Evolutionary conservation across 306 rosid genomes (phyloP).

Genomic region (Cyclanthera cordifolia): DNA sequence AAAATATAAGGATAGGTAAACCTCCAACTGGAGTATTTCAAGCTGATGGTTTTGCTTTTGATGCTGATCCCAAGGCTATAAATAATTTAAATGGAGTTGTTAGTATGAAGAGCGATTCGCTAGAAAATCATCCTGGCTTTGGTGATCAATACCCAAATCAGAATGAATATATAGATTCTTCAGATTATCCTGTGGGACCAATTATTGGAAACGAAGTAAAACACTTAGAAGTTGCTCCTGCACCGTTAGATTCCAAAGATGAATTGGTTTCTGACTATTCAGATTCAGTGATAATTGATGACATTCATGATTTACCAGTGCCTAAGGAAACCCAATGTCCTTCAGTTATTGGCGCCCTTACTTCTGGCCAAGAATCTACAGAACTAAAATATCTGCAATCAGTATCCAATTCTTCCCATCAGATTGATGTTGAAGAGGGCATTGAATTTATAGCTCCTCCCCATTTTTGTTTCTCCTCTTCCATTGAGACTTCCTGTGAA

Average conservation of each 20-base stretch:
- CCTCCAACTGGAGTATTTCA: constrained; percentile 17
- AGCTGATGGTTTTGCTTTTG: constrained; percentile 19
- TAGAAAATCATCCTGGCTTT: constrained; percentile 25
- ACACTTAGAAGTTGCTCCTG: constrained; percentile 24
- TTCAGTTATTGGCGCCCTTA: constrained; percentile 23
- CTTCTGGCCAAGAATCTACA: constrained; percentile 21
- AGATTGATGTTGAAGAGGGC: constrained; percentile 19
- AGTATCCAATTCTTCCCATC: constrained; percentile 22
- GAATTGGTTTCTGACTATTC: constrained; percentile 24
- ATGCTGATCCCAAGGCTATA: constrained; percentile 12
- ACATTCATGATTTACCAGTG: constrained; percentile 20
- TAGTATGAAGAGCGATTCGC: constrained; percentile 16
- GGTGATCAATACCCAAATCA: constrained; percentile 22
- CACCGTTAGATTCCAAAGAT: constrained; percentile 23
- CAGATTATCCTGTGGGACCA: constrained; percentile 21
- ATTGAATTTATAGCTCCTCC: constrained; percentile 28
- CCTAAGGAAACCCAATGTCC: constrained; percentile 20
- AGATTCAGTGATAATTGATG: constrained; percentile 21
- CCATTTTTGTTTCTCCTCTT: constrained; percentile 20
- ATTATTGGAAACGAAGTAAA: constrained; percentile 20
- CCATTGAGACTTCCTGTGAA: constrained; percentile 24
- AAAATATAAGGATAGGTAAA: constrained; percentile 19
- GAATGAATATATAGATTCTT: constrained; percentile 28
- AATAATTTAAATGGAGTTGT: constrained; percentile 19
- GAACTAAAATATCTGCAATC: constrained; percentile 21